A percentile compares a stretch with the other conserved stretches of the same genome.
Evolutionary conservation across 1,284 basidiomycete species (phyloP).

Genomic region (Marasmius oreades): DNA sequence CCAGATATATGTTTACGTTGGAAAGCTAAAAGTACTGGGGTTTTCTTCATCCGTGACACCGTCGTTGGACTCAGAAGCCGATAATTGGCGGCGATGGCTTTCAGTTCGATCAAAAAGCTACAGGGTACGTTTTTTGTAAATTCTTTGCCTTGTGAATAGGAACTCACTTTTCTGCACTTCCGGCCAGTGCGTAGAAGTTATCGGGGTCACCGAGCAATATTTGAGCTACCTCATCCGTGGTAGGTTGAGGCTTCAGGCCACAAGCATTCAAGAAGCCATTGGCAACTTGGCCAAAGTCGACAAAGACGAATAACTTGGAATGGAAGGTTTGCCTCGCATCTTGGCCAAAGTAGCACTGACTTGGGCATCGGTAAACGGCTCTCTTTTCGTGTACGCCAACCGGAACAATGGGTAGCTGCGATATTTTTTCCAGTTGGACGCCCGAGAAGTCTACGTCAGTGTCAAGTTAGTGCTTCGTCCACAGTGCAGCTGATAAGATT

Average conservation of each 20-base stretch:
- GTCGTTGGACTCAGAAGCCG: conserved; percentile 57
- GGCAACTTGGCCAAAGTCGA: conserved; percentile 84
- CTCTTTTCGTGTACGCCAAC: conserved; percentile 21
- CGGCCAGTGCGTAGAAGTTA: conserved; percentile 67
- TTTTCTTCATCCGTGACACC: conserved; percentile 61
- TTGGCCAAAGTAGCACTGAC: conserved; percentile 67
- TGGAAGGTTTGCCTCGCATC: conserved; percentile 54
- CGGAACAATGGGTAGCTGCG: conserved; percentile 56
- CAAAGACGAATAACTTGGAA: conserved; percentile 80
- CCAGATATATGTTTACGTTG: conserved; percentile 41
- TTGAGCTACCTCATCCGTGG: conserved; percentile 72
- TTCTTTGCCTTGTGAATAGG: not conserved
- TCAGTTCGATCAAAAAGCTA: conserved; percentile 81
- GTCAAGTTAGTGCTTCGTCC: not conserved
- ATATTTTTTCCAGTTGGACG: conserved; percentile 44
- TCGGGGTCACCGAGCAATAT: conserved; percentile 64
- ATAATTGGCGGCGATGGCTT: conserved; percentile 80
- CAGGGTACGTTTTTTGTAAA: not conserved
- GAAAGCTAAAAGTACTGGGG: conserved; percentile 73
- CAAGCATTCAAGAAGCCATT: conserved; percentile 85
- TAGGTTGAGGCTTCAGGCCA: conserved; percentile 88
- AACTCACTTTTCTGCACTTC: conserved; percentile 58
- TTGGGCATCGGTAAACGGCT: conserved; percentile 50
- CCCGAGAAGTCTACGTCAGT: conserved; percentile 43
- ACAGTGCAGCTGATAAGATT: not conserved